Conservation (phyloP, 163 green algal species). For the Chlorella variabilis region DNA sequence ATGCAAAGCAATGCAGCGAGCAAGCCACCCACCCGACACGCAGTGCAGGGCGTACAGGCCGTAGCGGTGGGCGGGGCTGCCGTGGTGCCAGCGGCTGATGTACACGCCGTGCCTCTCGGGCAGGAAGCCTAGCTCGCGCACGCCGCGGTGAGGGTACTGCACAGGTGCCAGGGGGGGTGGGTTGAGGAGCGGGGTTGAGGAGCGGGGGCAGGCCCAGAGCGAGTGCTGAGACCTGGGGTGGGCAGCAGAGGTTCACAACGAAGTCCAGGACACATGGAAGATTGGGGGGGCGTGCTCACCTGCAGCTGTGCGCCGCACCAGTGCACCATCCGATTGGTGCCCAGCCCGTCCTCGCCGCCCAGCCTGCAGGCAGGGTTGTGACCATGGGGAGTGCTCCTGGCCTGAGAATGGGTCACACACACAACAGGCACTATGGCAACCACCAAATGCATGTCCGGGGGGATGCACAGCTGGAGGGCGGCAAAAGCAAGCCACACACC, state of each 20-base stretch:
- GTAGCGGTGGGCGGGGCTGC: slow-evolving; percentile 88
- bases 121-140: slow-evolving; percentile 83
- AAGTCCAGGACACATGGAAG: no score
- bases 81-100: slow-evolving; percentile 90
- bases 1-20: no score
- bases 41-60: slow-evolving; percentile 85
- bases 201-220: no score
- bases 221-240: no score
- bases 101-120: slow-evolving; percentile 81
- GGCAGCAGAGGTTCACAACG: no score
- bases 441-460: no score
- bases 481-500: not conserved
- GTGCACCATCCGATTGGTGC: slow-evolving; percentile 84
- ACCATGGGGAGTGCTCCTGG: not conserved
- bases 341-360: slow-evolving; percentile 77
- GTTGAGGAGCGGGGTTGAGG: no score
- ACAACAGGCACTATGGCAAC: not conserved
- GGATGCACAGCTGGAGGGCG: no score
- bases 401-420: not conserved
- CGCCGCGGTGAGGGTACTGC: slow-evolving; percentile 78
- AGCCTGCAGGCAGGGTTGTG: slow-evolving; percentile 37
- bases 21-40: slow-evolving; percentile 54
- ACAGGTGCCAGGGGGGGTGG: no score
- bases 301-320: slow-evolving; percentile 94
- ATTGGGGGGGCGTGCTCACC: no score